Evolutionary conservation across 495 filamentous ascomycete genomes (phyloP).

Genomic region (Penicillium bialowiezense): DNA sequence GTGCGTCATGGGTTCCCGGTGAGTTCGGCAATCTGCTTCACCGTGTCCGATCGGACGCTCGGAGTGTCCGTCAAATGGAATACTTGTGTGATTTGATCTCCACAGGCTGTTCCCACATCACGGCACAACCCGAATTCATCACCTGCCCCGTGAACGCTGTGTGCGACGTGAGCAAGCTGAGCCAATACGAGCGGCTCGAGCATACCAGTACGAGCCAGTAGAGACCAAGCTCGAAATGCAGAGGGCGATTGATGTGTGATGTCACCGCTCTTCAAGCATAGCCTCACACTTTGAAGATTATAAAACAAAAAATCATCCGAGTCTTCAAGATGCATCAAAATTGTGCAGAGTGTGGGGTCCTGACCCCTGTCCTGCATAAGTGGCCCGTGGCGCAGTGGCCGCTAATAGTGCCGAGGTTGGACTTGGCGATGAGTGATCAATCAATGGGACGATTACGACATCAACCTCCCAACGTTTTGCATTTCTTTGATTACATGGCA

Average conservation of each 20-base stretch:
- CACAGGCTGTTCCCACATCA: background rate
- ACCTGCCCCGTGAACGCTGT: background rate
- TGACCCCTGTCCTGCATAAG: background rate
- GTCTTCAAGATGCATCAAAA: background rate
- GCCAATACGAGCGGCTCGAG: too few relatives aligned
- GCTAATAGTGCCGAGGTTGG: background rate
- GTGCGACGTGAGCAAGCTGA: too few relatives aligned
- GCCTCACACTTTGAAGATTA: too few relatives aligned
- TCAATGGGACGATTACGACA: background rate
- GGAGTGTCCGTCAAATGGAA: background rate
- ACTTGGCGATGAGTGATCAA: slow-evolving; percentile 1
- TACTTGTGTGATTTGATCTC: background rate
- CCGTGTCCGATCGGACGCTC: background rate
- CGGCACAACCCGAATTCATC: background rate
- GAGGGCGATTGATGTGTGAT: too few relatives aligned
- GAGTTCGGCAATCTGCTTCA: background rate
- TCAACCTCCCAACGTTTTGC: background rate
- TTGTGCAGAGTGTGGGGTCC: background rate
- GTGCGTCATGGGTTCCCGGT: background rate
- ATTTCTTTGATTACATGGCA: background rate
- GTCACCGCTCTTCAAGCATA: too few relatives aligned
- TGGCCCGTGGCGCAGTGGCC: slow-evolving; percentile 1
- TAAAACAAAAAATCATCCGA: too few relatives aligned
- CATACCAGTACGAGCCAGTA: too few relatives aligned
- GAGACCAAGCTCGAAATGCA: too few relatives aligned